These are phyloP conservation scores for Tuber brumale DNA, from an alignment of 495 filamentous ascomycete genomes.

Conservation along the genomic window DNA sequence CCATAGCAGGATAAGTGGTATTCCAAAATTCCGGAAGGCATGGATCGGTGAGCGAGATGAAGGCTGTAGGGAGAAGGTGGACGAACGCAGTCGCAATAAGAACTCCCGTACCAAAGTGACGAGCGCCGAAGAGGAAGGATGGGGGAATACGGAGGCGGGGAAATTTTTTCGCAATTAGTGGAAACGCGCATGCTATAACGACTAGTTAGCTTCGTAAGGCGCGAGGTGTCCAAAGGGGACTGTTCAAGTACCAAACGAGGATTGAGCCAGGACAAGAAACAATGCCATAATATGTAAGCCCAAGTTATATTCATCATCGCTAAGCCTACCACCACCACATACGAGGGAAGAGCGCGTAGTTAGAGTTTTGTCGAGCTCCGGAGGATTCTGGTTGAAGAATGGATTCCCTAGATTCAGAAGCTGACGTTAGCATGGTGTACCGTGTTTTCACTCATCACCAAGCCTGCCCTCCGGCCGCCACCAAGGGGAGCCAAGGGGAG, in stretches of 20 bases:
- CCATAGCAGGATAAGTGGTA: conserved; percentile 63
- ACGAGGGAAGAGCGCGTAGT: conserved; percentile 33
- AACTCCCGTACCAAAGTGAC: conserved; percentile 81
- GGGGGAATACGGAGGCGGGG: conserved; percentile 44
- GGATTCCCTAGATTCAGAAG: conserved; percentile 28
- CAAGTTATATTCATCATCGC: conserved; percentile 39
- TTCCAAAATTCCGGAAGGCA: conserved; percentile 73
- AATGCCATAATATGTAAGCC: conserved; percentile 66
- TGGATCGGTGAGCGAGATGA: conserved; percentile 68
- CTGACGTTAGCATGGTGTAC: conserved; percentile 7
- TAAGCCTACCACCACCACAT: conserved; percentile 30
- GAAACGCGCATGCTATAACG: conserved; percentile 53
- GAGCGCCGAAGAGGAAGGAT: conserved; percentile 62
- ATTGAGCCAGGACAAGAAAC: conserved; percentile 64
- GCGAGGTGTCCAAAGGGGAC: neutral
- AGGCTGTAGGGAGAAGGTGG: conserved; percentile 75
- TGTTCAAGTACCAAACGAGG: conserved; percentile 57
- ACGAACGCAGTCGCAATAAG: conserved; percentile 83
- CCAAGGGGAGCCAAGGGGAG: neutral
- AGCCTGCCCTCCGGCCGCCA: neutral
- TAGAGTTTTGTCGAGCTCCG: conserved; percentile 35
- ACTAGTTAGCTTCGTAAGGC: neutral
- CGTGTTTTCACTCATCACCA: conserved; percentile 1
- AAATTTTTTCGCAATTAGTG: conserved; percentile 50
- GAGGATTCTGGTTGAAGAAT: conserved; percentile 36